A percentile compares a stretch with the other conserved stretches of the same genome.
These are phyloP conservation scores for Akanthomyces muscarius DNA, from an alignment of 2,329 filamentous ascomycete genomes.

Conservation along the genomic window DNA sequence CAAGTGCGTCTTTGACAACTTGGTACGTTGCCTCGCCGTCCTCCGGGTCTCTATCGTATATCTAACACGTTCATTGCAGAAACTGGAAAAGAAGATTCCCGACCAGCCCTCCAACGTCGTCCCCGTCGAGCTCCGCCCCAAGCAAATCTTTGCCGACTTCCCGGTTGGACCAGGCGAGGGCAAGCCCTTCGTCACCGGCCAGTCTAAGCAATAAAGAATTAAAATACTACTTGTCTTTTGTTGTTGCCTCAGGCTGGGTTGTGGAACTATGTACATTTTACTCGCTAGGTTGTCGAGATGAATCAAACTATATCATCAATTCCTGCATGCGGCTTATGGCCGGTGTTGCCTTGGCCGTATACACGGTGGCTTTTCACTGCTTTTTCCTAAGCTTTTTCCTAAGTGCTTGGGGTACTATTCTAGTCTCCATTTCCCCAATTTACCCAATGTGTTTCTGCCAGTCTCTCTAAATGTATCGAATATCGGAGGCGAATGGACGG, in stretches of 20 bases:
- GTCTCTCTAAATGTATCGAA: no score
- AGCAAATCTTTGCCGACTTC: constrained; percentile 58
- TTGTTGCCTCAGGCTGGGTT: constrained; percentile 2
- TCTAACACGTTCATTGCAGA: constrained; percentile 42
- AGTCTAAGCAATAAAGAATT: constrained; percentile 33
- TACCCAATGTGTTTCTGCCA: neutral
- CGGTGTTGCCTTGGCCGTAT: neutral
- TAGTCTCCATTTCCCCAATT: neutral
- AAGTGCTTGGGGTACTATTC: no score
- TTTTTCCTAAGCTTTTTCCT: neutral
- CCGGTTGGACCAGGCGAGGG: constrained; percentile 40
- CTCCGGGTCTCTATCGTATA: neutral
- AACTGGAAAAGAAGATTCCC: constrained; percentile 76
- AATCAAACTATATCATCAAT: constrained; percentile 7
- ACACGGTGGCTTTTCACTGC: no score
- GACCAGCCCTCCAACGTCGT: constrained; percentile 65
- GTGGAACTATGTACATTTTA: constrained; percentile 16
- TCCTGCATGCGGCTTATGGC: neutral
- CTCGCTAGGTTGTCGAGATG: constrained; percentile 14
- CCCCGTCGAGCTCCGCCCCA: constrained; percentile 69
- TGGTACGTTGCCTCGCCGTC: constrained; percentile 58
- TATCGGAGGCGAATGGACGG: neutral
- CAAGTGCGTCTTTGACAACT: constrained; percentile 90
- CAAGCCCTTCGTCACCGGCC: constrained; percentile 39
- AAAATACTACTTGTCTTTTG: constrained; percentile 7